Percentiles rank a stretch among this genome's conserved stretches.
phyloP scores from a whole-genome alignment of 805 yeast genomes.

The Komagataella phaffii region DNA sequence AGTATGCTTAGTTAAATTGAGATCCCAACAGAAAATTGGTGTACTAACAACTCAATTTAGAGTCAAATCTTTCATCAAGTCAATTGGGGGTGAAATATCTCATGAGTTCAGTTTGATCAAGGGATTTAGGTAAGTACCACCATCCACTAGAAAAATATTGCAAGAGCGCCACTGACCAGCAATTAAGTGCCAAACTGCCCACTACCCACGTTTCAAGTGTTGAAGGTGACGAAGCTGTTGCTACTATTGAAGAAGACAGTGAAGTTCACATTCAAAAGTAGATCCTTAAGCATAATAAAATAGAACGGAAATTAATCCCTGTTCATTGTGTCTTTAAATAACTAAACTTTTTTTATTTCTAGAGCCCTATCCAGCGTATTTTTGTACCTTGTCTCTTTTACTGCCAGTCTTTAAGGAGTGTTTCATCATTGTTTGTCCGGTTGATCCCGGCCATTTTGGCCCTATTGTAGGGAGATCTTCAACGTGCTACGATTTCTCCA shows the following conservation, averaged over 20 bases:
- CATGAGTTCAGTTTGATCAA: constrained; percentile 53
- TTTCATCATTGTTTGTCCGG: too few relatives aligned
- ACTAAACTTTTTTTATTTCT: neutral
- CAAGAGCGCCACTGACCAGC: neutral
- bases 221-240: constrained; percentile 35
- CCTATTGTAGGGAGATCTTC: too few relatives aligned
- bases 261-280: constrained; percentile 35
- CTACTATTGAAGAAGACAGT: constrained; percentile 52
- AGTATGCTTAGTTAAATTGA: constrained; percentile 7
- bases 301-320: neutral
- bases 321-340: neutral
- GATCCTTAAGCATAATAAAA: neutral
- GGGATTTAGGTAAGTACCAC: constrained; percentile 36
- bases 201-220: constrained; percentile 32
- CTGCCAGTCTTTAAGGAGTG: too few relatives aligned
- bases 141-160: neutral
- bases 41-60: constrained; percentile 5
- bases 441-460: too few relatives aligned
- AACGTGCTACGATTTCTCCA: neutral
- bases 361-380: neutral
- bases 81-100: constrained; percentile 47
- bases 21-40: neutral
- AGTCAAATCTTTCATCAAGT: constrained; percentile 33
- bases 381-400: too few relatives aligned
- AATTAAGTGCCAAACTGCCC: constrained; percentile 35